Evolutionary conservation across 192 early-diverging fungal genomes (phyloP).

Genomic region (Cladochytrium replicatum): DNA sequence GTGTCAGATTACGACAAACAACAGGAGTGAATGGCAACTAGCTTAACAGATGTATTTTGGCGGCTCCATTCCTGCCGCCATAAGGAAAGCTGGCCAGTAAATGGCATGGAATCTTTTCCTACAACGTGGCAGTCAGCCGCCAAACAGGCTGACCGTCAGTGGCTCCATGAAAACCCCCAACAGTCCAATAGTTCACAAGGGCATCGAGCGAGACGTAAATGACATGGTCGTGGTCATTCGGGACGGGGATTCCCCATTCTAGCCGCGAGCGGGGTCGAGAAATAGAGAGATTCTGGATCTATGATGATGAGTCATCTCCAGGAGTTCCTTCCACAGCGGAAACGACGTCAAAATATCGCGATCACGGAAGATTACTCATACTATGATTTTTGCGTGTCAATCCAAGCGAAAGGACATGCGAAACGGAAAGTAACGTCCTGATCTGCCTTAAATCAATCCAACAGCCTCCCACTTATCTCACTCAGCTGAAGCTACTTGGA

Average conservation of each 20-base stretch:
- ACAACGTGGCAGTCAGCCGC: conserved; percentile 77
- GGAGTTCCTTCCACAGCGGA: too few relatives aligned
- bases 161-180: conserved; percentile 81
- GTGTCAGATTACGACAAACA: too few relatives aligned
- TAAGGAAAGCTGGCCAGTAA: conserved; percentile 93
- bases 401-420: too few relatives aligned
- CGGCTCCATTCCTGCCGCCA: conserved; percentile 71
- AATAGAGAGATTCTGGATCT: conserved; percentile 56
- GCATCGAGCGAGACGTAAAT: conserved; percentile 98
- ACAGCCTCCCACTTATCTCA: conserved; percentile 46
- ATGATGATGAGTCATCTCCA: conserved; percentile 44
- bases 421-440: conserved; percentile 39
- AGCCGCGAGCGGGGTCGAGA: conserved; percentile 70
- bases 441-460: conserved; percentile 59
- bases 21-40: too few relatives aligned
- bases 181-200: conserved; percentile 83
- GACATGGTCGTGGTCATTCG: conserved; percentile 74
- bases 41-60: too few relatives aligned
- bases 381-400: too few relatives aligned
- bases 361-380: too few relatives aligned
- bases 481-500: conserved; percentile 75
- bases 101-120: conserved; percentile 98
- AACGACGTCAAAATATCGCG: too few relatives aligned
- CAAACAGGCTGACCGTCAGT: too few relatives aligned
- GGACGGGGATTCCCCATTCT: conserved; percentile 87